Conservation (phyloP, 768 basidiomycete genomes). For the Panus rudis region DNA sequence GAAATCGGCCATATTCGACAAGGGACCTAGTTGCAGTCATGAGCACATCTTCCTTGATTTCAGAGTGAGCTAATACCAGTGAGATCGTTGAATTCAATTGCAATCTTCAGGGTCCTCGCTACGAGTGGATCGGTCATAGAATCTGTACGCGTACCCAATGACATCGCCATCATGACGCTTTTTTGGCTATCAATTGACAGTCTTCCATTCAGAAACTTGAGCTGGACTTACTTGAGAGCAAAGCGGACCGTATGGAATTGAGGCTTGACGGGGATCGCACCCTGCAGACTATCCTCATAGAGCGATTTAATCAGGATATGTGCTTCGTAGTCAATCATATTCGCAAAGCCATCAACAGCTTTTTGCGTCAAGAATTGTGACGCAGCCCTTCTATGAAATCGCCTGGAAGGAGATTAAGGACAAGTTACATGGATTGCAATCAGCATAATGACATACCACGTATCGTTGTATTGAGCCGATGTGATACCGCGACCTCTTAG, state of each 20-base stretch:
- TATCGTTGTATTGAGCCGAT: constrained; percentile 34
- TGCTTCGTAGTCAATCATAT: constrained; percentile 29
- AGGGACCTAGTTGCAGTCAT: constrained; percentile 34
- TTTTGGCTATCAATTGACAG: no score
- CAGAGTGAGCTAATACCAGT: not conserved
- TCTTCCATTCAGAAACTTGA: no score
- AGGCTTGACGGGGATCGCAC: constrained; percentile 29
- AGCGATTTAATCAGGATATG: constrained; percentile 25
- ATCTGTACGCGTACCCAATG: constrained; percentile 36
- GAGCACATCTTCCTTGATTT: no score
- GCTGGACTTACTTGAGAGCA: constrained; percentile 11
- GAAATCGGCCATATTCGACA: constrained; percentile 40
- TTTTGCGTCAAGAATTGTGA: constrained; percentile 23
- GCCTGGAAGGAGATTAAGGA: constrained; percentile 19
- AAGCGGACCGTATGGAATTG: constrained; percentile 30
- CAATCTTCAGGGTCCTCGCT: constrained; percentile 27
- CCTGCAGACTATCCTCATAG: constrained; percentile 25
- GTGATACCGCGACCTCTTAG: constrained; percentile 38
- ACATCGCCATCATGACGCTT: constrained; percentile 35
- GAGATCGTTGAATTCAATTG: constrained; percentile 31
- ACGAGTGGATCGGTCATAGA: constrained; percentile 31
- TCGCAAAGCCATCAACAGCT: constrained; percentile 29
- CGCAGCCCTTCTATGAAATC: constrained; percentile 35
- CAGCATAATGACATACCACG: constrained; percentile 23
- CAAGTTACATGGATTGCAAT: not conserved